phyloP scores from a whole-genome alignment of 495 filamentous ascomycete genomes.

The Baudoinia panamericana region DNA sequence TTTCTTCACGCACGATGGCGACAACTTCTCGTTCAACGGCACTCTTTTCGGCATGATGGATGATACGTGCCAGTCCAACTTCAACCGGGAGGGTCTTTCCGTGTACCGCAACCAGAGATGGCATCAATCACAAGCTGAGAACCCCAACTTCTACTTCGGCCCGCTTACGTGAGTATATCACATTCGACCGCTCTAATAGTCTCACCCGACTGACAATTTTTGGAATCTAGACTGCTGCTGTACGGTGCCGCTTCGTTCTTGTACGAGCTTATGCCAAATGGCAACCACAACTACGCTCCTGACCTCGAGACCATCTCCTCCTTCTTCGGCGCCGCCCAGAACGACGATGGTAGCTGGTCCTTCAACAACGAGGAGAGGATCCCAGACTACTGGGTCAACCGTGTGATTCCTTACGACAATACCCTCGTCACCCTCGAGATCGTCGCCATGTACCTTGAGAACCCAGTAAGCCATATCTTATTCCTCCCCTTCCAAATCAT shows the following conservation, averaged over 20 bases:
- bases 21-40: constrained; percentile 32
- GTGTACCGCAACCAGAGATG: constrained; percentile 29
- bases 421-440: constrained; percentile 26
- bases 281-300: constrained; percentile 22
- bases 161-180: no score
- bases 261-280: constrained; percentile 32
- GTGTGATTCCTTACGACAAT: constrained; percentile 26
- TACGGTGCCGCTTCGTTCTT: constrained; percentile 33
- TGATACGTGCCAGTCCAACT: constrained; percentile 23
- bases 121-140: constrained; percentile 26
- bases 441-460: constrained; percentile 25
- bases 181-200: no score
- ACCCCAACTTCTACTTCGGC: constrained; percentile 31
- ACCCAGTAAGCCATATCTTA: no score
- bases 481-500: no score
- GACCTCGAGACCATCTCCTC: constrained; percentile 28
- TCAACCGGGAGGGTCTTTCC: constrained; percentile 26
- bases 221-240: constrained; percentile 26
- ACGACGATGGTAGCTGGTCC: constrained; percentile 24
- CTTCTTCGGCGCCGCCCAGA: constrained; percentile 30
- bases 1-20: constrained; percentile 29
- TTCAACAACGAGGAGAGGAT: constrained; percentile 31
- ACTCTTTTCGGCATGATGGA: constrained; percentile 31
- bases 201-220: no score
- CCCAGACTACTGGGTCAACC: constrained; percentile 30